Base-by-base conservation (phyloP, 768 basidiomycete genomes). In the Sporobolomyces phaffii region DNA sequence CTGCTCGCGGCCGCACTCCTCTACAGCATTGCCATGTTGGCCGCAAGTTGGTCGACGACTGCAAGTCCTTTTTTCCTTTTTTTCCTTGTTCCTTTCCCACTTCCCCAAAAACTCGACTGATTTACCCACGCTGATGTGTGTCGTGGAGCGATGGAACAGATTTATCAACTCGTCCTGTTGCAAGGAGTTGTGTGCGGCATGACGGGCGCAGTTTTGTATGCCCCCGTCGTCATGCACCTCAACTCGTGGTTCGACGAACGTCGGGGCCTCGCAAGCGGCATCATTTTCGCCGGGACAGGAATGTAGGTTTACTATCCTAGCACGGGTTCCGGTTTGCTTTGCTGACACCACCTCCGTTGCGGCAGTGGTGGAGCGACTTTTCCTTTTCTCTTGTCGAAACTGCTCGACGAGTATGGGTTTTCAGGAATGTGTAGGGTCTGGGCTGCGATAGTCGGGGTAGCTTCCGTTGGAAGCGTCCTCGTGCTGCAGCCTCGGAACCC, bases 161-260 rank as follows among this genome's bases (percentile, higher is more conserved):
- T 66, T 15, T 36, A 29, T 34, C 45, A 68, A 10, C 48, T 68
- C 34, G 51, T 68, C 26, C 20, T 68, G 3, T 53, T 68, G 2
- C 60, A 68, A 38, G 66, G 66, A 8, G 36, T 62, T 22, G 3
- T 68, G 22, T n/a, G 26, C 29, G 66, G 66, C 0, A 20, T 44
- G 3, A n/a, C 53, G 11, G 66, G 59, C 9, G 52, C 59, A 2
- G 38, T 51, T 14, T 44, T 68, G 1, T 62, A 56, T 17, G 31
- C 60, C 26, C 66, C 66, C 2, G 14, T 49, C 24, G 49, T 68
- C 10, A n/a, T 41, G 24, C 47, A 53, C 45, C 28, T 68, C 26
- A 34, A 34, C 22, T 43, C 54, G 34, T 68, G 60, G 60, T 61
- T 48, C 24, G 34, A 34, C 34, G 24, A 54, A 13, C 14, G 20